These are phyloP conservation scores for Spiraea crenata DNA, from an alignment of 331 rosid genomes.

Conservation along the genomic window DNA sequence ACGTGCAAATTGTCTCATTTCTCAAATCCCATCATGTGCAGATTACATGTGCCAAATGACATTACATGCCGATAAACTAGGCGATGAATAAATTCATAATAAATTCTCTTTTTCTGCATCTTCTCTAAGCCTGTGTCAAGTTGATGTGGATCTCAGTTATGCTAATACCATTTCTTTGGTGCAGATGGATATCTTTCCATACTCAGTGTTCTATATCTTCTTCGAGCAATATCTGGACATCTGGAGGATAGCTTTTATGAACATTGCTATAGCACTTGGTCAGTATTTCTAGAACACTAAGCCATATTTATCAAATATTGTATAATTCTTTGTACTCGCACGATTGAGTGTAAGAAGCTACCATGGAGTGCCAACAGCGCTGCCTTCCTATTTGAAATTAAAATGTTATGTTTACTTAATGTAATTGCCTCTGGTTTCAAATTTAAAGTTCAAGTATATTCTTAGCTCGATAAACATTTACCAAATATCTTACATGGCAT, in stretches of 20 bases:
- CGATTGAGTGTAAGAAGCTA: background rate
- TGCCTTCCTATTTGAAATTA: background rate
- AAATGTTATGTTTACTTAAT: background rate
- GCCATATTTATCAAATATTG: background rate
- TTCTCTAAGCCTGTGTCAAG: slow-evolving; percentile 15
- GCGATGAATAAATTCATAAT: background rate
- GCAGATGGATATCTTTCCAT: slow-evolving; percentile 96
- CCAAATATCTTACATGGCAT: slow-evolving; percentile 24
- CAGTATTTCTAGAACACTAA: slow-evolving; percentile 33
- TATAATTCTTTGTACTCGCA: background rate
- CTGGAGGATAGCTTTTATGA: slow-evolving; percentile 74
- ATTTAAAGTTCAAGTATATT: background rate
- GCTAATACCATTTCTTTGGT: slow-evolving; percentile 37
- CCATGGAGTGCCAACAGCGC: background rate
- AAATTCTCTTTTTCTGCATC: slow-evolving; percentile 13
- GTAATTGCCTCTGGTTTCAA: background rate
- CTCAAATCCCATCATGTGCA: background rate
- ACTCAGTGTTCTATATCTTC: slow-evolving; percentile 95
- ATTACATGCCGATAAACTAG: background rate
- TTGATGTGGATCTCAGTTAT: slow-evolving; percentile 22
- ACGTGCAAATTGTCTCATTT: background rate
- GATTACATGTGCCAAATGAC: background rate
- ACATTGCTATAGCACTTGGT: slow-evolving; percentile 84
- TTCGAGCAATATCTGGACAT: slow-evolving; percentile 92
- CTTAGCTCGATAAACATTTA: background rate